Evolutionary conservation across 2,329 filamentous ascomycete species (phyloP).

Genomic region (Aspergillus awamori): DNA sequence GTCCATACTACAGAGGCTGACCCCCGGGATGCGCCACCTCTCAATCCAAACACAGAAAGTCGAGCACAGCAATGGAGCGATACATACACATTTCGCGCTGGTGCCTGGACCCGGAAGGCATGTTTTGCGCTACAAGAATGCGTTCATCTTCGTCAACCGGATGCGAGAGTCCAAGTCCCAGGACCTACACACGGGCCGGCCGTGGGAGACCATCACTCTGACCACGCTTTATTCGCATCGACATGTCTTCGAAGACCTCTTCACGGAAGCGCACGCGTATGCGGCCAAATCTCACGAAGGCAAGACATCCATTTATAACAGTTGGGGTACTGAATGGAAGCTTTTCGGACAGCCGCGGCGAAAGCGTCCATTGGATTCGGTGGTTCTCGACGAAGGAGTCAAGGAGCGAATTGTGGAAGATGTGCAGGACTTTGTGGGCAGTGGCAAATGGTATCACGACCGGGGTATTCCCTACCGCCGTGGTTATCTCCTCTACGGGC

Average conservation of each 20-base stretch:
- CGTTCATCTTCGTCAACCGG: constrained; percentile 83
- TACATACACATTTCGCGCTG: constrained; percentile 79
- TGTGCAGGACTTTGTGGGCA: constrained; percentile 77
- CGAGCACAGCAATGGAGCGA: constrained; percentile 66
- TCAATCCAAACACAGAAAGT: constrained; percentile 67
- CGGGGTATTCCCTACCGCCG: constrained; percentile 91
- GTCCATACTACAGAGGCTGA: constrained; percentile 59
- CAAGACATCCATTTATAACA: constrained; percentile 89
- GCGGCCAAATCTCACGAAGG: constrained; percentile 81
- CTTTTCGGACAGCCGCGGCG: constrained; percentile 80
- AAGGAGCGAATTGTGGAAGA: constrained; percentile 80
- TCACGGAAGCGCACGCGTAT: constrained; percentile 80
- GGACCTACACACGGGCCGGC: constrained; percentile 77
- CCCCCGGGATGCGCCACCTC: constrained; percentile 64
- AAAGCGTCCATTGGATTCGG: constrained; percentile 85
- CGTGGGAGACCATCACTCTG: constrained; percentile 90
- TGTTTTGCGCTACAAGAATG: constrained; percentile 80
- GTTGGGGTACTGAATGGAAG: constrained; percentile 81
- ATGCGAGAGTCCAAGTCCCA: constrained; percentile 83
- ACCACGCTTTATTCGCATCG: constrained; percentile 90
- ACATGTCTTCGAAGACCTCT: constrained; percentile 86
- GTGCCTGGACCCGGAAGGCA: constrained; percentile 91
- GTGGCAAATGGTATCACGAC: constrained; percentile 86
- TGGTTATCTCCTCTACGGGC: constrained; percentile 86
- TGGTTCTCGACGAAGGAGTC: constrained; percentile 81